Base-by-base conservation (phyloP, 169 alveolate species). In the Plasmodium gonderi region DNA sequence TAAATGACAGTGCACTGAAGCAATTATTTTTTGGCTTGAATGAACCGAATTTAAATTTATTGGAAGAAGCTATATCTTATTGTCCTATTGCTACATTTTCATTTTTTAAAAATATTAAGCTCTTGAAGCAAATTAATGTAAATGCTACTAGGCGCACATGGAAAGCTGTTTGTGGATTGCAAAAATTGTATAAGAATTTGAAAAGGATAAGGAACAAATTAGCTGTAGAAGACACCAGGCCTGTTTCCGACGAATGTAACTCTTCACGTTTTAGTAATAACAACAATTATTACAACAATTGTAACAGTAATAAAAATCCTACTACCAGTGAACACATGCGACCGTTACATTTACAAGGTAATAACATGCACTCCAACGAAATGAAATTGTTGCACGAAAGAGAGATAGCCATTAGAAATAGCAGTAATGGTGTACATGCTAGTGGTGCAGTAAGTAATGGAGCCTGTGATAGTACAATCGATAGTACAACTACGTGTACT, bases 1-100 rank as follows among this genome's bases (percentile, higher is more conserved):
- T 83, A 69, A 83, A 83, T 72, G 92, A 83, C 29, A 83, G 64
- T 69, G 92, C 92, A 45, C 14, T 83, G 11, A 72, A 83, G 42
- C 75, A 72, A 23, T 64, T 83, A 12, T 83, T 83, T 60, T 72
- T 83, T 69, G 92, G 92, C 6, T 60, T 83, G 64, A 83, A 72
- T 83, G 92, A 83, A 47, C 68, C 54, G 33, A 64, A 83, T 64
- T 69, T 83, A 54, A 83, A 83, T 72, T 72, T 83, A 40, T 76
- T 83, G 26, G 92, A 83, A 69, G 92, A 83, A 72, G 92, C 92
- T n/a, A 83, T 83, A 38, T 83, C 92, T 60, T 83, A 83, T 31
- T 83, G 92, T 17, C 92, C 92, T 14, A 83, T 83, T 40, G 92
- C 92, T 29, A 83, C 92, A 8, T 83, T 49, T 44, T 44, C 92